These are phyloP conservation scores for Elsinoe necatrix DNA, from an alignment of 2,329 filamentous ascomycete genomes.

Conservation along the genomic window DNA sequence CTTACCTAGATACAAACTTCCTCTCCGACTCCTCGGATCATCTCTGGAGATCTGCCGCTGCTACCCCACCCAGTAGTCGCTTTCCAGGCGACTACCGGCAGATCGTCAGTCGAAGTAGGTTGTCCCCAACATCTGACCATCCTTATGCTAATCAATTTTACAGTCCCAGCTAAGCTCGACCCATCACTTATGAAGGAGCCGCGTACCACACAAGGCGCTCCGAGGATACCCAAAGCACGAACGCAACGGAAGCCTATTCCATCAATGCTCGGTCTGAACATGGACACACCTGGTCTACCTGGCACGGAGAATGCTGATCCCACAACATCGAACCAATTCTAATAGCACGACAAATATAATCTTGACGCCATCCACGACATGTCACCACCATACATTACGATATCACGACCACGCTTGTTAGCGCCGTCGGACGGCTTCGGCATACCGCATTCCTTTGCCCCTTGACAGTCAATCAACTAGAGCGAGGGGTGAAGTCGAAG, in stretches of 20 bases:
- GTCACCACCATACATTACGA: background rate
- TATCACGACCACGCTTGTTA: background rate
- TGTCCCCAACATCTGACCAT: conserved; percentile 50
- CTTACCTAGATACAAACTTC: conserved; percentile 44
- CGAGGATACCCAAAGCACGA: conserved; percentile 46
- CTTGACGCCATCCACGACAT: background rate
- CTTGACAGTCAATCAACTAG: background rate
- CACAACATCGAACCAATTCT: background rate
- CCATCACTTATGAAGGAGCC: conserved; percentile 84
- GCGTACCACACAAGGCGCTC: conserved; percentile 80
- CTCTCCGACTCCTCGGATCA: conserved; percentile 67
- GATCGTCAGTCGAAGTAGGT: conserved; percentile 43
- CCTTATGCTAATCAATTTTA: conserved; percentile 34
- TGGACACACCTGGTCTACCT: conserved; percentile 1
- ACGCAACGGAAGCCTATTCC: conserved; percentile 44
- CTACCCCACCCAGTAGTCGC: conserved; percentile 46
- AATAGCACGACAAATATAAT: background rate
- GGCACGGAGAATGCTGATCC: conserved; percentile 18
- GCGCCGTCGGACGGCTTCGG: background rate
- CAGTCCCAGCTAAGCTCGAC: conserved; percentile 76
- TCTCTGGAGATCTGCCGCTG: conserved; percentile 62
- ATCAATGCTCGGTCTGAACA: conserved; percentile 28
- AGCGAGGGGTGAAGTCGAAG: background rate
- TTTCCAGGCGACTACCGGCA: conserved; percentile 48
- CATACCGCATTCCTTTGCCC: no score